These are phyloP conservation scores for Plasmodium gaboni DNA, from an alignment of 169 alveolate species.

Conservation along the genomic window DNA sequence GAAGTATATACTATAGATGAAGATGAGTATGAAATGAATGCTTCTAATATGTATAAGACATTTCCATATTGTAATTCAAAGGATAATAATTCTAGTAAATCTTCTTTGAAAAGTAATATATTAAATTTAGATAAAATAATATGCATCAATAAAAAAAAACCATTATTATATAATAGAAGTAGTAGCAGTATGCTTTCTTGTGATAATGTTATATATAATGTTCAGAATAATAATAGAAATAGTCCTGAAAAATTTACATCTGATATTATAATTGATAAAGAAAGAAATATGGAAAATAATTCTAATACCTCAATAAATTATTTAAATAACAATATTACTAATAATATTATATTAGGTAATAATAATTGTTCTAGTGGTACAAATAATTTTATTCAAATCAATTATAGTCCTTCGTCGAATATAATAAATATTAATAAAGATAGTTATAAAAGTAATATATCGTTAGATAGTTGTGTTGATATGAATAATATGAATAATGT, in stretches of 20 bases:
- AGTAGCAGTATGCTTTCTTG: not conserved
- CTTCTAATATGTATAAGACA: too few relatives aligned
- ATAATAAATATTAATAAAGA: conserved; percentile 1
- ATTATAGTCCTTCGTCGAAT: not conserved
- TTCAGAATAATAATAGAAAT: not conserved
- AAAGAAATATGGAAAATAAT: too few relatives aligned
- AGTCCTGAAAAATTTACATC: too few relatives aligned
- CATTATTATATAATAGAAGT: not conserved
- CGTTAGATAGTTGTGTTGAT: not conserved
- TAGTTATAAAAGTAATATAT: not conserved
- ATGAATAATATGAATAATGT: not conserved
- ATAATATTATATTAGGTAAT: not conserved
- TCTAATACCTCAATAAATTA: too few relatives aligned
- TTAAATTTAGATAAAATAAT: conserved; percentile 16
- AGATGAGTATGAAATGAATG: too few relatives aligned
- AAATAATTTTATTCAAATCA: not conserved
- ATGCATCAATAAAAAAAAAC: conserved; percentile 13
- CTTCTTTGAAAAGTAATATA: conserved; percentile 9
- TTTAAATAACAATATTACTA: not conserved
- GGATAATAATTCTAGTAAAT: not conserved
- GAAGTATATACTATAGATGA: too few relatives aligned
- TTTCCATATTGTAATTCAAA: too few relatives aligned
- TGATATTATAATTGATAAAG: too few relatives aligned
- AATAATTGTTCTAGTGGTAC: not conserved
- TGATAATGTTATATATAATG: not conserved